Evolutionary conservation across 371 early-diverging fungal species (phyloP), one percentile per base, ranked within the genome.

Genomic region (Blyttiomyces sp.): DNA sequence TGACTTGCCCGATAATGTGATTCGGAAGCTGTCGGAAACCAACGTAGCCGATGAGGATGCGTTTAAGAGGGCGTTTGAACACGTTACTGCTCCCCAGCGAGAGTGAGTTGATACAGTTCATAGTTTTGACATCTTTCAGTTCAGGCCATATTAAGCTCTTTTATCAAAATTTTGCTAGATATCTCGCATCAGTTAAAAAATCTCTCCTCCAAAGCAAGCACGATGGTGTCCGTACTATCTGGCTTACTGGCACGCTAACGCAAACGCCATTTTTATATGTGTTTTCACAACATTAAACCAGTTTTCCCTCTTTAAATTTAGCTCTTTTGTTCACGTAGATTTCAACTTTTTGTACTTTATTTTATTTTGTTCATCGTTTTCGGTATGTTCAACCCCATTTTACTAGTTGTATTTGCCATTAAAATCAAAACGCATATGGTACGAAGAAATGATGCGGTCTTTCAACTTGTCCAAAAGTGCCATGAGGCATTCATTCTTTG

Each of bases 21-120:
- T 65, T 21, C 52, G 50, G 3, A 43, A 35, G 21, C 35, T 65
- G 16, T 27, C 33, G 2, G 7, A 21, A 17, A 31, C 31, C 11
- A 54, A 65, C 27, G 4, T 59, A 7, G 5, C 23, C 2, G 60
- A 65, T 30, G 65, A 65, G 13, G 65, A 65, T 6, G 44, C 19
- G 26, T 65, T 59, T 34, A 16, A 31, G 23, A 57, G 34, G 21
- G 16, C 34, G 30, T 53, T 46, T 44, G 65, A 65, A 3, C 36
- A 42, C 0, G 34, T 46, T 11, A 4, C 65, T 17, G 59, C 65
- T 5, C 59, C 46, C 24, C 65, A 59, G 32, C 36, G 59, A 16
- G 65, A 65, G 27, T 54, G 9, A 24, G n/a, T n/a, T n/a, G n/a
- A n/a, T n/a, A n/a, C n/a, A 21, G 9, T 46, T 46, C 21, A 9